These are phyloP conservation scores for Leptosphaerulina australis DNA, from an alignment of 2,329 filamentous ascomycete genomes.

Conservation along the genomic window DNA sequence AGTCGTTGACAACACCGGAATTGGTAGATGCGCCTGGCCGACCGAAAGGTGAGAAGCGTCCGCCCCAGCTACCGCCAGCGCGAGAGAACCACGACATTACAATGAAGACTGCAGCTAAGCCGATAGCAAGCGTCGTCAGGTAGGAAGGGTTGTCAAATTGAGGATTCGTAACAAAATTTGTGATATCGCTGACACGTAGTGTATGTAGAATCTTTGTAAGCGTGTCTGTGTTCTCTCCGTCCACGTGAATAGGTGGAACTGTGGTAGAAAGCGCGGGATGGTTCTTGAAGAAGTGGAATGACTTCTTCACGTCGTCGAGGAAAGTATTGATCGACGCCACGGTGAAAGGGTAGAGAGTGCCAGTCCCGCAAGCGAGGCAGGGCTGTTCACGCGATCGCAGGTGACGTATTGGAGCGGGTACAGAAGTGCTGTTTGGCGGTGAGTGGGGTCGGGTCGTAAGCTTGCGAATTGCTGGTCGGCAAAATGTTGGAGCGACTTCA, in stretches of 20 bases:
- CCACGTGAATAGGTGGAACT: conserved; percentile 21
- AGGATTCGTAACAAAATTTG: conserved; percentile 36
- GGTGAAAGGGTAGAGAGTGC: conserved; percentile 30
- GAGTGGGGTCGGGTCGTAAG: conserved; percentile 16
- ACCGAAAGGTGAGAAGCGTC: conserved; percentile 58
- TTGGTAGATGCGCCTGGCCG: conserved; percentile 48
- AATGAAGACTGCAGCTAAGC: conserved; percentile 50
- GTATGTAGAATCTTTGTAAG: conserved; percentile 28
- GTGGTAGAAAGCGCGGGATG: conserved; percentile 38
- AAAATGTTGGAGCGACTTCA: conserved; percentile 10
- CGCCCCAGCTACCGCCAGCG: conserved; percentile 50
- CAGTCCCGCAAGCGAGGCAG: conserved; percentile 19
- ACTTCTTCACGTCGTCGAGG: conserved; percentile 47
- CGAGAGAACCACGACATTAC: conserved; percentile 58
- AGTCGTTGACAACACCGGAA: conserved; percentile 68
- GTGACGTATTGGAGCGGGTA: conserved; percentile 18
- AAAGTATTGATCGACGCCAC: conserved; percentile 45
- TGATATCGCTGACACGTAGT: conserved; percentile 32
- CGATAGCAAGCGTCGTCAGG: conserved; percentile 40
- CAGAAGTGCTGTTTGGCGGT: conserved; percentile 10
- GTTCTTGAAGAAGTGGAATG: conserved; percentile 42
- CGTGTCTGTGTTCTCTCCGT: conserved; percentile 23
- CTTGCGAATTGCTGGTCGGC: conserved; percentile 19
- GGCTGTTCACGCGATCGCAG: conserved; percentile 17
- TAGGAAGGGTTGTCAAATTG: conserved; percentile 43